Percentiles rank a stretch among this genome's conserved stretches.
Evolutionary conservation across 441 rosid genomes (phyloP).

Genomic region (Gossypium lobatum): DNA sequence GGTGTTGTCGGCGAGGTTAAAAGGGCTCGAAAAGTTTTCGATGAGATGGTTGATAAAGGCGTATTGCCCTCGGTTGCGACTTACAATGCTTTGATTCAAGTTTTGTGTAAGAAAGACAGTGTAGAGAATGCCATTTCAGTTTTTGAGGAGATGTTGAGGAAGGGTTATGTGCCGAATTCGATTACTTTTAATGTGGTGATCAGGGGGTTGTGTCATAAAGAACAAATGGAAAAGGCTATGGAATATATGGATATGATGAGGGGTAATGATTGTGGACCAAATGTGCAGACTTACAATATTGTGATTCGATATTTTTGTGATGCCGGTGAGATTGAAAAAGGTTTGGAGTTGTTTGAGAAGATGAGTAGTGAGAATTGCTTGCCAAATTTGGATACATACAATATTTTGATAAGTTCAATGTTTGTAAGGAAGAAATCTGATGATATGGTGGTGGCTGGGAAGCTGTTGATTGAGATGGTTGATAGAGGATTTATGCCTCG

Average conservation of each 20-base stretch:
- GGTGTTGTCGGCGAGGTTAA: constrained; percentile 67
- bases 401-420: constrained; percentile 65
- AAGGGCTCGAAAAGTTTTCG: constrained; percentile 55
- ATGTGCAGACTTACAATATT: constrained; percentile 70
- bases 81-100: constrained; percentile 82
- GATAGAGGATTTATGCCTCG: constrained; percentile 84
- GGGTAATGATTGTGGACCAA: constrained; percentile 55
- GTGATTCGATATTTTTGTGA: constrained; percentile 62
- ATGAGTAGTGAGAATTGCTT: constrained; percentile 62
- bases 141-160: constrained; percentile 74
- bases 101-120: constrained; percentile 78
- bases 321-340: constrained; percentile 61
- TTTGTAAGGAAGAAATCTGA: constrained; percentile 74
- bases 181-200: constrained; percentile 67
- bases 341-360: constrained; percentile 56
- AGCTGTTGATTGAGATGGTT: constrained; percentile 78
- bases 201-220: constrained; percentile 74
- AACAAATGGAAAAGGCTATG: constrained; percentile 56
- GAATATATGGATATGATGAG: constrained; percentile 60
- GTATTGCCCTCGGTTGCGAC: constrained; percentile 86
- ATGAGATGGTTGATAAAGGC: constrained; percentile 62
- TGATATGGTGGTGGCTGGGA: constrained; percentile 75
- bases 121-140: constrained; percentile 63
- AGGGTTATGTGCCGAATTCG: constrained; percentile 63
- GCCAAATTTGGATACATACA: constrained; percentile 86